Percentiles rank a stretch among this genome's conserved stretches.
These are phyloP conservation scores for Alnus rubra DNA, from an alignment of 306 rosid genomes.

Conservation along the genomic window DNA sequence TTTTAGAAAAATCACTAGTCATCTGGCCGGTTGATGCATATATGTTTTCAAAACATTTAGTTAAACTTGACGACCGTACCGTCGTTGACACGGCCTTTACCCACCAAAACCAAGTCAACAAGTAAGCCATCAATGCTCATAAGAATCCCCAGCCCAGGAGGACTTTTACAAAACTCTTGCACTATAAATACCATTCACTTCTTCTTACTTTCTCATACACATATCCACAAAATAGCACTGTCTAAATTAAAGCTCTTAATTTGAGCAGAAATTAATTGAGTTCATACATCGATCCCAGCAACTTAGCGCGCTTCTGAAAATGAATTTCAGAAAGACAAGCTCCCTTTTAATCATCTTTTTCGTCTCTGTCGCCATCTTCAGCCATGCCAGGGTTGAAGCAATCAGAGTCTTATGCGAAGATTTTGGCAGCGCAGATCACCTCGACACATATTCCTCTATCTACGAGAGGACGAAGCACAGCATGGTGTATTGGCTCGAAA, in stretches of 20 bases:
- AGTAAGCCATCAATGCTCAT: too few relatives aligned
- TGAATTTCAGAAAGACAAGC: slow-evolving; percentile 29
- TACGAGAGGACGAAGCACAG: not conserved
- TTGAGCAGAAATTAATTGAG: too few relatives aligned
- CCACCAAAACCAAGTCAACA: too few relatives aligned
- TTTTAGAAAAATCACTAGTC: too few relatives aligned
- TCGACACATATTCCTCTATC: slow-evolving; percentile 21
- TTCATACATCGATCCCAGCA: too few relatives aligned
- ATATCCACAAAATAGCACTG: too few relatives aligned
- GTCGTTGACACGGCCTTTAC: too few relatives aligned
- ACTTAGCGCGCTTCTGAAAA: not conserved
- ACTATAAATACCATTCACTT: slow-evolving; percentile 10
- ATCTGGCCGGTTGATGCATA: too few relatives aligned
- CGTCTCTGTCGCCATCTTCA: slow-evolving; percentile 7
- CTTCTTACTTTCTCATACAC: not conserved
- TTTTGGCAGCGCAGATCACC: slow-evolving; percentile 15
- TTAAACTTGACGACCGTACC: too few relatives aligned
- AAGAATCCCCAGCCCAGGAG: not conserved
- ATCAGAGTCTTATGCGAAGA: slow-evolving; percentile 19
- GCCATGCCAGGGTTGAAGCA: slow-evolving; percentile 28
- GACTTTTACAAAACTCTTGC: not conserved
- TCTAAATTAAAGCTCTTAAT: too few relatives aligned
- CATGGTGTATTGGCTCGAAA: too few relatives aligned
- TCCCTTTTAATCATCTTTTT: slow-evolving; percentile 17
- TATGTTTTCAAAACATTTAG: too few relatives aligned